Conservation (phyloP, 169 alveolate species). For the Plasmodium malariae region DNA sequence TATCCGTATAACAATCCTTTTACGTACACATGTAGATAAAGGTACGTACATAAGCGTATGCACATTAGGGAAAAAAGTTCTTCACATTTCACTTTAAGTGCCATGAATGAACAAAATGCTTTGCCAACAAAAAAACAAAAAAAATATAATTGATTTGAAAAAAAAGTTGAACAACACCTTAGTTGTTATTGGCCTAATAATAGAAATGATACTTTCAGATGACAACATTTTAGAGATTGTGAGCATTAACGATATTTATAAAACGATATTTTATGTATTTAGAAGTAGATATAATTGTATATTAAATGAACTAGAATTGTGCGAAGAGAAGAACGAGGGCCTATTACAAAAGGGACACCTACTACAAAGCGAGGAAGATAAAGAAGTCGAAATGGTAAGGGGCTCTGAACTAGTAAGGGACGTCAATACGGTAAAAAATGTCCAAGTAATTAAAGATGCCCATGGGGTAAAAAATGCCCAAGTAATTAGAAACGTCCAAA, state of each 20-base stretch:
- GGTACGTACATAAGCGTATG: no score
- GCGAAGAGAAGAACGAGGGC: neutral
- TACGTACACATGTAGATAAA: no score
- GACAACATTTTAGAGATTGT: conserved; percentile 44
- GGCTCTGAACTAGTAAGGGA: neutral
- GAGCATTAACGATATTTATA: conserved; percentile 49
- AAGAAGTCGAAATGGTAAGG: neutral
- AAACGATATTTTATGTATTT: conserved; percentile 26
- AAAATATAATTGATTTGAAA: conserved; percentile 10
- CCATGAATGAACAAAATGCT: conserved; percentile 3
- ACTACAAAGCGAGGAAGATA: neutral
- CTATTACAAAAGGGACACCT: neutral
- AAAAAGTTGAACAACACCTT: conserved; percentile 28
- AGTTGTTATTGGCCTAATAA: conserved; percentile 45
- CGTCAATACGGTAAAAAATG: neutral
- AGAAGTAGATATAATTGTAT: conserved; percentile 24
- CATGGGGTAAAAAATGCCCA: neutral
- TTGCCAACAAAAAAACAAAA: neutral
- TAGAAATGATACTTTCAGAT: conserved; percentile 46
- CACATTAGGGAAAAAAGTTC: no score
- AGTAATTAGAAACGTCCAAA: neutral
- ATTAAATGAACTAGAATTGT: neutral
- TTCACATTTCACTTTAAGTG: no score
- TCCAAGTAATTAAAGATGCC: neutral
- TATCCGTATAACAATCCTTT: no score